Conservation (phyloP, 495 filamentous ascomycete genomes). For the Talaromyces ruber region DNA sequence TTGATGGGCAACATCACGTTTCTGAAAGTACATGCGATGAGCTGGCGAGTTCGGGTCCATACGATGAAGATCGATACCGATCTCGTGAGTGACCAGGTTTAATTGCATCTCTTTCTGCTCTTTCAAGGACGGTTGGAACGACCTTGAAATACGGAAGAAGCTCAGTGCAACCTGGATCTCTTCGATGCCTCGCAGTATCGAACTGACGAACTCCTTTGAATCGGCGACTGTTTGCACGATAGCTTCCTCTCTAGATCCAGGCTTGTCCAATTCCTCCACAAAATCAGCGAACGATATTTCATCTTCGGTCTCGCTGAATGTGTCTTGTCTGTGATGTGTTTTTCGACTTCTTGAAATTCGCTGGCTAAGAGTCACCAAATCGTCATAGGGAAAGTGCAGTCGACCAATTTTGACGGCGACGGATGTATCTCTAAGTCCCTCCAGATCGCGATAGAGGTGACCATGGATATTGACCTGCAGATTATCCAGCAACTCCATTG, state of each 20-base stretch:
- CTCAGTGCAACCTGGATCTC: constrained; percentile 95
- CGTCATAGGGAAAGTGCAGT: constrained; percentile 85
- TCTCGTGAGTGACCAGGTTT: constrained; percentile 89
- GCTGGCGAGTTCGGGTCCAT: constrained; percentile 90
- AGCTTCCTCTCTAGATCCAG: constrained; percentile 64
- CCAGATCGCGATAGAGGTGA: constrained; percentile 76
- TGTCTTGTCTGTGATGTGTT: constrained; percentile 20
- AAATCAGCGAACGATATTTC: constrained; percentile 65
- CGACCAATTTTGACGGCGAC: constrained; percentile 85
- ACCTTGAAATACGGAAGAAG: constrained; percentile 79
- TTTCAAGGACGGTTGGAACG: constrained; percentile 55
- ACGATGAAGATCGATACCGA: constrained; percentile 86
- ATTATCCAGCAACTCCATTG: constrained; percentile 84
- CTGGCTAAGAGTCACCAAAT: constrained; percentile 55
- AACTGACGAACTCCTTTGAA: constrained; percentile 86
- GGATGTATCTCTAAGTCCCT: constrained; percentile 83
- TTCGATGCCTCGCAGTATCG: constrained; percentile 83
- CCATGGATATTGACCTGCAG: constrained; percentile 86
- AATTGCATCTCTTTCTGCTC: constrained; percentile 63
- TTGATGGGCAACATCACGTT: constrained; percentile 89
- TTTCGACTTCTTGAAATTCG: constrained; percentile 35
- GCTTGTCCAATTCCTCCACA: constrained; percentile 66
- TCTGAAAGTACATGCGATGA: constrained; percentile 98
- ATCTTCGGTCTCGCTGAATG: constrained; percentile 29
- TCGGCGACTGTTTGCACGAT: constrained; percentile 84